Base-by-base conservation (phyloP, 2,329 filamentous ascomycete genomes). In the Aspergillus sclerotialis region DNA sequence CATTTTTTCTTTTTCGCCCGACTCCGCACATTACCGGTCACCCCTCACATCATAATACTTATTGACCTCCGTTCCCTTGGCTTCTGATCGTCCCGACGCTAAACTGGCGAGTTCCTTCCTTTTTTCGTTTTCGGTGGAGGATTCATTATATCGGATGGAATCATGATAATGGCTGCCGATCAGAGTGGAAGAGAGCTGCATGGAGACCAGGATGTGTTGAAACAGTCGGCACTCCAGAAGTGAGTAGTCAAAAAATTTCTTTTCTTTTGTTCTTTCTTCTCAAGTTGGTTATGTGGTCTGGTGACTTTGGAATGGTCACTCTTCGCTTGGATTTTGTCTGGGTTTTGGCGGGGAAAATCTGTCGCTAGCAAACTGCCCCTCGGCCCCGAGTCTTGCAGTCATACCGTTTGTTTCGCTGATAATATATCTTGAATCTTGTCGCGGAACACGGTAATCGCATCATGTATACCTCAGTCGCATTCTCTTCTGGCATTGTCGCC, bases 141-240 rank as follows among this genome's bases (percentile, higher is more conserved):
- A 35, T 32, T 39, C 39, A 8, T 6, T 15, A 23, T 32, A 33
- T 55, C 56, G 53, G 38, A 63, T 62, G 58, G 60, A 54, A 63
- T 46, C 49, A 40, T 50, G 48, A 53, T 40, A 42, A 64, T 68
- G 64, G 61, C 63, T 52, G 55, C 61, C 52, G 53, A 57, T 53
- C 56, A 61, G 44, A 65, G 65, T 56, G 63, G 65, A 56, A 60
- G 64, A 47, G 72, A 69, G 47, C 59, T 67, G 49, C 63, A 68
- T 48, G 66, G 65, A 39, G 73, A 75, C 36, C 69, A 71, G 33
- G 75, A 78, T 50, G 60, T 76, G 57, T 60, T 76, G 50, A 68
- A 74, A 51, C 76, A 78, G 59, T 68, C 72, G 39, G 69, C 73
- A 58, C 60, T 70, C 55, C 72, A 73, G 53, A 73, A 69, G 75